Evolutionary conservation across 495 filamentous ascomycete genomes (phyloP).

Genomic region (Xylaria bambusicola): DNA sequence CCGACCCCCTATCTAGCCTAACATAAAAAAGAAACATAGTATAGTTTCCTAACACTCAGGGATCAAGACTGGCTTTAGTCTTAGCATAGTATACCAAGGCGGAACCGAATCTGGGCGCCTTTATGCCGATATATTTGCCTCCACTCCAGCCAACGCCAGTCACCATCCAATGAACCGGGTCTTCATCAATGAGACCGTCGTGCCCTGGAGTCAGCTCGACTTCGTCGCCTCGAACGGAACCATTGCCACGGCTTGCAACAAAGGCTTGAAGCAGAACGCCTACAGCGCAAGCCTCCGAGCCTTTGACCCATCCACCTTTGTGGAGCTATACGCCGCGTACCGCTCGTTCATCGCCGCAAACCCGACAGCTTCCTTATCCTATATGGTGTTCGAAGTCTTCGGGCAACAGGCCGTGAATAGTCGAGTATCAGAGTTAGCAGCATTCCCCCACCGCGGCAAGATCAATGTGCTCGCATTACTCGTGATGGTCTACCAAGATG

Average conservation of each 20-base stretch:
- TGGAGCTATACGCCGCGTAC: neutral
- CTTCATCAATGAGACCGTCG: neutral
- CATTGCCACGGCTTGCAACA: neutral
- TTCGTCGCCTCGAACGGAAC: neutral
- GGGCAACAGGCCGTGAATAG: constrained; percentile 30
- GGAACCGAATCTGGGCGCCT: neutral
- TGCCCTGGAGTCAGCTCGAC: neutral
- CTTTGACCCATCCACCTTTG: neutral
- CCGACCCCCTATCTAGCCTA: too few species aligned
- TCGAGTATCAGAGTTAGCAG: constrained; percentile 27
- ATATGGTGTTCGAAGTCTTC: constrained; percentile 41
- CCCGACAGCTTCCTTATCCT: constrained; percentile 19
- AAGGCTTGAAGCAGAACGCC: neutral
- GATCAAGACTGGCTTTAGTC: too few species aligned
- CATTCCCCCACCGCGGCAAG: constrained; percentile 34
- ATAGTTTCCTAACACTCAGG: too few species aligned
- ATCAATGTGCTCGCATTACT: constrained; percentile 16
- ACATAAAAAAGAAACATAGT: too few species aligned
- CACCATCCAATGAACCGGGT: neutral
- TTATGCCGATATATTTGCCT: neutral
- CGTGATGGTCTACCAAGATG: constrained; percentile 21
- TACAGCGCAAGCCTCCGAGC: neutral
- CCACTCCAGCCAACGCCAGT: neutral
- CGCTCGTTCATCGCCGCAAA: constrained; percentile 14
- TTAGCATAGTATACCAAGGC: too few species aligned